A percentile compares a stretch with the other conserved stretches of the same genome.
Conservation (phyloP, 2,329 filamentous ascomycete species). For the Neophaeococcomyces mojaviensis region DNA sequence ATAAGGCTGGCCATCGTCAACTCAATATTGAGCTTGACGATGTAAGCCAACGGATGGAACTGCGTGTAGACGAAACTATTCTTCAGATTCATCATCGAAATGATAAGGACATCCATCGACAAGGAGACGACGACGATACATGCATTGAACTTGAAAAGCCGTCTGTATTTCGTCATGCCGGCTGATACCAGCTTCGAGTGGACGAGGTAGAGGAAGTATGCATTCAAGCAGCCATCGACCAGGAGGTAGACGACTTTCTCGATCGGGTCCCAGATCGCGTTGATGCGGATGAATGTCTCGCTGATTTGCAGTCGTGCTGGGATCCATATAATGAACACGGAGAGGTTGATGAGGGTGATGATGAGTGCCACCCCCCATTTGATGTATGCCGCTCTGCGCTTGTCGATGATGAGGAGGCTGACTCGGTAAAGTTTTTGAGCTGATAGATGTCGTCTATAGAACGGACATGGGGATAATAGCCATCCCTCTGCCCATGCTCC, state of each 20-base stretch:
- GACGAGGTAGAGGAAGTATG: conserved; percentile 43
- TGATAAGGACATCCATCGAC: conserved; percentile 27
- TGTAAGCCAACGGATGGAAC: conserved; percentile 20
- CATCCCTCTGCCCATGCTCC: too few species aligned
- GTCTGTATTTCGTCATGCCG: conserved; percentile 35
- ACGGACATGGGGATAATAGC: too few species aligned
- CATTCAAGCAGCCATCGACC: conserved; percentile 46
- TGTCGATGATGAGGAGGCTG: conserved; percentile 35
- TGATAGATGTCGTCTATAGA: too few species aligned
- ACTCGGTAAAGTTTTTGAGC: too few species aligned
- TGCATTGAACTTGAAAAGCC: conserved; percentile 35
- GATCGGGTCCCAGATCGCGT: conserved; percentile 46
- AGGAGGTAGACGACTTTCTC: conserved; percentile 47
- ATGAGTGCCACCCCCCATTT: conserved; percentile 42
- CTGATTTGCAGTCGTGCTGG: conserved; percentile 41
- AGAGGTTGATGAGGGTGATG: conserved; percentile 46
- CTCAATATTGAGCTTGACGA: conserved; percentile 40
- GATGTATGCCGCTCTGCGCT: conserved; percentile 30
- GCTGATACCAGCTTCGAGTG: conserved; percentile 31
- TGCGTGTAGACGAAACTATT: conserved; percentile 8
- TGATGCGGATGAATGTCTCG: conserved; percentile 38
- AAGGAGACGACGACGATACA: conserved; percentile 34
- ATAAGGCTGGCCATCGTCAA: conserved; percentile 39
- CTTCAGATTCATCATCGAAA: conserved; percentile 21
- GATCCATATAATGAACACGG: conserved; percentile 49